Evolutionary conservation across 1,284 basidiomycete species (phyloP).

Genomic region (Naganishia sp.): DNA sequence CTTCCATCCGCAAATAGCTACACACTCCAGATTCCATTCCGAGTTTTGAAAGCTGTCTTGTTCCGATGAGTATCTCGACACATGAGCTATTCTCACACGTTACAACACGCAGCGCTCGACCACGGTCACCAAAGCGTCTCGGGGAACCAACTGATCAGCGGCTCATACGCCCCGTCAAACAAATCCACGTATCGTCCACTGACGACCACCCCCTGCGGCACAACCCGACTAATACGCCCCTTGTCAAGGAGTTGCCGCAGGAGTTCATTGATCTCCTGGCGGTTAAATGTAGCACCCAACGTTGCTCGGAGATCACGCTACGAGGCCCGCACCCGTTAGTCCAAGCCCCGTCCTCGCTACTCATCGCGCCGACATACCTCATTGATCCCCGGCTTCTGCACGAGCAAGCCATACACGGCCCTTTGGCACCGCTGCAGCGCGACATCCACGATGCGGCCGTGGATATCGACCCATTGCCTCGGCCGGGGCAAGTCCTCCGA

Average conservation of each 20-base stretch:
- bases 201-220: not conserved
- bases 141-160: slow-evolving; percentile 16
- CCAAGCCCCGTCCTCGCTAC: not conserved
- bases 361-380: slow-evolving; percentile 19
- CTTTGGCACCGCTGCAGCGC: slow-evolving; percentile 13
- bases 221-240: slow-evolving; percentile 14
- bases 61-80: not conserved
- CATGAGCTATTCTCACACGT: not conserved
- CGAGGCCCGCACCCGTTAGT: not conserved
- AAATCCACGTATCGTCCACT: slow-evolving; percentile 12
- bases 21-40: not conserved
- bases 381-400: slow-evolving; percentile 31
- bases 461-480: slow-evolving; percentile 31
- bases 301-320: slow-evolving; percentile 13
- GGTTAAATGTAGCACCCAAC: slow-evolving; percentile 7
- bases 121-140: slow-evolving; percentile 12
- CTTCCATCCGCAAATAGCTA: too few relatives aligned
- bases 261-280: slow-evolving; percentile 30
- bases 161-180: slow-evolving; percentile 13
- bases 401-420: slow-evolving; percentile 23
- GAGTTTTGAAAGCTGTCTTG: not conserved
- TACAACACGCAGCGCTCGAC: not conserved
- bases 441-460: slow-evolving; percentile 15
- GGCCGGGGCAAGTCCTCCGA: slow-evolving; percentile 17
- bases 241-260: slow-evolving; percentile 16